Evolutionary conservation across 176 grass and related monocot species (phyloP), one percentile per base, ranked within the genome.

Genomic region (Secale cereale): DNA sequence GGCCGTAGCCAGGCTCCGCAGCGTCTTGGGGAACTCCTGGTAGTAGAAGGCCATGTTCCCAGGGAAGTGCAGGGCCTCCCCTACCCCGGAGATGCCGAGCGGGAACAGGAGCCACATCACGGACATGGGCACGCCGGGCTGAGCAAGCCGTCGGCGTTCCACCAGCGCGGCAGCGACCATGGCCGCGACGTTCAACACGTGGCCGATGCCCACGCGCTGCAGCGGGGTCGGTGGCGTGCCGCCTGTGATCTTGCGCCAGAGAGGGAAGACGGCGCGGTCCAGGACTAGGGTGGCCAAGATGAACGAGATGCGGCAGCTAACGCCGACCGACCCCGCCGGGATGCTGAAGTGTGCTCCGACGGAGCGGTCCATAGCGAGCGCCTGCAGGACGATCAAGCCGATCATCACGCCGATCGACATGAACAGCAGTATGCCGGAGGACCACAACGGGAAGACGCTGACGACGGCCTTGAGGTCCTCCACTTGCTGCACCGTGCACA

Each of bases 311-410:
- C 79, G 25, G 27, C 63, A 65, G 29, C 61, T 63, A 23, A 88
- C 86, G 5, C 0, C 0, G 28, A 92, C 31, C 14, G 91, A 87
- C 20, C 80, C 84, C 0, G 85, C 77, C 9, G 91, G 91, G 63
- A 92, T 74, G 69, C 69, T 20, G 70, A 92, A 92, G 41, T 15
- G 46, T n/a, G 26, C 45, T 8, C 89, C 79, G 11, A 92, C 23
- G 2, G 86, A 92, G 54, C 86, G 90, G 45, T 92, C 82, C 90
- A 89, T 82, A 5, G 86, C 83, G 54, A 92, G 83, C 1, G 90
- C 90, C 14, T 92, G 79, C 13, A 92, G 86, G 17, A 89, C 39
- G 10, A 84, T 74, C 35, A 92, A 31, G 50, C 81, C 75, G 8
- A 75, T 2, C 43, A 86, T 87, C 45, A 78, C 79, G 78, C 74